Conservation (phyloP, 371 early-diverging fungal genomes). For the Rhizopus microsporus region DNA sequence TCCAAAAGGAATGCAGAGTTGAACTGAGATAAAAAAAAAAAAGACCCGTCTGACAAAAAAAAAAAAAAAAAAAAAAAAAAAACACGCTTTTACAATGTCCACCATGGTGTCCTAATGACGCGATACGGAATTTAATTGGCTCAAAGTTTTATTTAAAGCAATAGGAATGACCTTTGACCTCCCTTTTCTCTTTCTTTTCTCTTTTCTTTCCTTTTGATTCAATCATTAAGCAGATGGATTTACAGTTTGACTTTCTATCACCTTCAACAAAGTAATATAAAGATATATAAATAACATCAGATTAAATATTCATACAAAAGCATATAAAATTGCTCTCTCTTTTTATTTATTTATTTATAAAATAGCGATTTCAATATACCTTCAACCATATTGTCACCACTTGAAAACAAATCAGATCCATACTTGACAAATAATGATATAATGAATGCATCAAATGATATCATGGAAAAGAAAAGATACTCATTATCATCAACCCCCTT, state of each 20-base stretch:
- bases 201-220: constrained; percentile 1
- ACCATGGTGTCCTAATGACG: neutral
- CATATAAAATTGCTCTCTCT: neutral
- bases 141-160: neutral
- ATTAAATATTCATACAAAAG: neutral
- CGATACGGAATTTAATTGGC: constrained; percentile 3
- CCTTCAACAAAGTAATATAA: neutral
- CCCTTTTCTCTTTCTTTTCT: neutral
- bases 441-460: neutral
- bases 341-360: neutral
- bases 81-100: neutral
- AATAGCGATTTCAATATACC: constrained; percentile 5
- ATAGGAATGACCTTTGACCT: neutral
- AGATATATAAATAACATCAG: neutral
- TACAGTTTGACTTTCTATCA: constrained; percentile 3
- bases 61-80: neutral
- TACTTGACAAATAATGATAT: neutral
- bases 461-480: constrained; percentile 3
- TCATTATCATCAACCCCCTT: constrained; percentile 5
- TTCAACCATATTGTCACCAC: neutral
- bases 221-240: neutral
- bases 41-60: neutral
- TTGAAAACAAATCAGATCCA: constrained; percentile 1
- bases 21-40: constrained; percentile 64
- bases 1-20: constrained; percentile 70